Evolutionary conservation across 2,329 filamentous ascomycete species (phyloP), one percentile per base, ranked within the genome.

Genomic region (Beauveria asiatica): DNA sequence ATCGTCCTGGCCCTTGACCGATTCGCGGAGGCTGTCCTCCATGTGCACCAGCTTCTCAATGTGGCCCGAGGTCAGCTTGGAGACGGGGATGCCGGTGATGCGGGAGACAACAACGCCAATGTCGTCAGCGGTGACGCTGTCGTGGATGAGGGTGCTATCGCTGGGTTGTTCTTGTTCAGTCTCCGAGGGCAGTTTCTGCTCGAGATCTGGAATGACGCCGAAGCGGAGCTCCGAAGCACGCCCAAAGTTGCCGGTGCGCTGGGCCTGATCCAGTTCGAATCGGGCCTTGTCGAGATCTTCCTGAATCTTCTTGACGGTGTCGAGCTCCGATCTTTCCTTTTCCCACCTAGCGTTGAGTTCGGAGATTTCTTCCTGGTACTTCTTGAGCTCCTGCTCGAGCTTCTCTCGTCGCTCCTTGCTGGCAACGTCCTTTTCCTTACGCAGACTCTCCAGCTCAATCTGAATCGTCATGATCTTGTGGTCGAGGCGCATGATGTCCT

Each of bases 381-480:
- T 78, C 68, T 89, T 89, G 21, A 97, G 74, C 8, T 88, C 87
- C 57, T 82, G 78, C 70, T 97, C 88, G 1, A 97, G 82, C 69
- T 93, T 93, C 67, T 95, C 89, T 23, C 92, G 83, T 19, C 94
- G 85, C 73, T 97, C 94, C 66, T 86, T 87, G 70, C 92, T 96
- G 19, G 89, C 87, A 53, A 96, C 81, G 66, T 99, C 94, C 11
- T 87, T 96, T 72, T 99, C 94, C 68, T 97, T 97, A 55, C 93
- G 84, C 46, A 99, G 76, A 63, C 92, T 97, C 71, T 97, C 94
- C 1, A 97, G 80, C 72, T 99, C 93, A 64, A 99, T 97, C 70
- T 97, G 93, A 16, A 97, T 91, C 0, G 93, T 97, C 84, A 97
- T 95, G 62, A 97, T 96, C 68, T 92, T 90, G 63, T 95, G 89